Percentiles rank a stretch among this genome's conserved stretches.
These are phyloP conservation scores for Simmondsia chinensis DNA, from an alignment of 148 eudicot species.

Conservation along the genomic window DNA sequence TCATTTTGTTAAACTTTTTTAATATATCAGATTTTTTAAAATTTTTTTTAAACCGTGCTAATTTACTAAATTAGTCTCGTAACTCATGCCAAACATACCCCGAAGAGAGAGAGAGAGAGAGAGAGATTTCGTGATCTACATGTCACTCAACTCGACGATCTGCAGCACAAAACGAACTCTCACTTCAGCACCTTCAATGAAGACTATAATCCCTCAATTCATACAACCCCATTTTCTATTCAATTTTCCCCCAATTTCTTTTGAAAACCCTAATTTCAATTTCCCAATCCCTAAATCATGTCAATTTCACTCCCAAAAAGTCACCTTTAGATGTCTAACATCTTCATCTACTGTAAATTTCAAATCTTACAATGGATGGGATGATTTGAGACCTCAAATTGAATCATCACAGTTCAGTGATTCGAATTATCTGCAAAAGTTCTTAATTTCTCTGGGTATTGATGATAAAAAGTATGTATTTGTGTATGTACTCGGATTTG, in stretches of 20 bases:
- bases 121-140: no score
- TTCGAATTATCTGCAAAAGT: constrained; percentile 39
- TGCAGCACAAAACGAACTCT: constrained; percentile 7
- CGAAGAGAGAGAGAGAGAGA: no score
- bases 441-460: constrained; percentile 47
- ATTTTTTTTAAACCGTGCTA: no score
- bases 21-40: no score
- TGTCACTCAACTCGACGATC: no score
- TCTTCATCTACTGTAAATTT: constrained; percentile 25
- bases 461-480: constrained; percentile 57
- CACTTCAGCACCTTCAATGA: constrained; percentile 25
- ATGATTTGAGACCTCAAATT: constrained; percentile 28
- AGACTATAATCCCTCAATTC: constrained; percentile 33
- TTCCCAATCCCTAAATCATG: constrained; percentile 14
- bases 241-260: constrained; percentile 12
- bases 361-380: constrained; percentile 62
- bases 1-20: no score
- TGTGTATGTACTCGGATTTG: constrained; percentile 72
- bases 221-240: constrained; percentile 9
- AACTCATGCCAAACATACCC: no score
- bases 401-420: constrained; percentile 39
- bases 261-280: constrained; percentile 8
- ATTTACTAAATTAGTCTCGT: no score
- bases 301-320: constrained; percentile 7
- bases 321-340: constrained; percentile 14